A percentile compares a stretch with the other conserved stretches of the same genome.
These are phyloP conservation scores for Zymoseptoria passerinii DNA, from an alignment of 2,329 filamentous ascomycete species.

Conservation along the genomic window DNA sequence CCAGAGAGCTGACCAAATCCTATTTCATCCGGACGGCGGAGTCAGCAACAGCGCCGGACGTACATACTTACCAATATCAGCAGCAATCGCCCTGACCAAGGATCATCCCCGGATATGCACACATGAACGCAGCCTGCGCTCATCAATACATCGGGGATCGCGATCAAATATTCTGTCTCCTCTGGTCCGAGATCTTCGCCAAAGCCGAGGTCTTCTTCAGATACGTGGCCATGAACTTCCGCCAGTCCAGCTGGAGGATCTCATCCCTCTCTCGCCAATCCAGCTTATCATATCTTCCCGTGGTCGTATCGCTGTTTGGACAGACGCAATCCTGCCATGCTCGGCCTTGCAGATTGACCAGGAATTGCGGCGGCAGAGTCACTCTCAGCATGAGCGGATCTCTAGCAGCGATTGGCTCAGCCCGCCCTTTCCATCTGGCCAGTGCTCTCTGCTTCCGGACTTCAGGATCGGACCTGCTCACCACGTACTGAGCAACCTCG, in stretches of 20 bases:
- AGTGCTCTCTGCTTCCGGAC: background rate
- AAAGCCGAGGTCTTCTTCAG: background rate
- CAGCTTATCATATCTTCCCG: background rate
- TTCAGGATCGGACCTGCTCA: background rate
- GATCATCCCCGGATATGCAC: background rate
- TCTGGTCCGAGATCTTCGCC: background rate
- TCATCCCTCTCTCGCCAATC: background rate
- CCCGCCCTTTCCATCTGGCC: background rate
- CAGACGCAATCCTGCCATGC: background rate
- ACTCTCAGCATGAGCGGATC: background rate
- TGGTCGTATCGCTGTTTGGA: background rate
- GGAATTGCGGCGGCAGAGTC: background rate
- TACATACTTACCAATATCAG: background rate
- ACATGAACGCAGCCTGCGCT: background rate
- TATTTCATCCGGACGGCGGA: background rate
- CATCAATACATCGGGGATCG: background rate
- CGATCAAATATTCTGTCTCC: background rate
- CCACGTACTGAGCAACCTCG: background rate
- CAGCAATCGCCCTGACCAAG: background rate
- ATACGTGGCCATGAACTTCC: constrained; percentile 1
- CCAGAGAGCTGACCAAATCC: background rate
- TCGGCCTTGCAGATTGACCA: background rate
- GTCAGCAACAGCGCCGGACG: background rate
- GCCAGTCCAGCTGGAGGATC: constrained; percentile 1
- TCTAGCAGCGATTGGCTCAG: background rate